Evolutionary conservation across 2,329 filamentous ascomycete species (phyloP), one percentile per base, ranked within the genome.

Genomic region (Aspergillus fischeri): DNA sequence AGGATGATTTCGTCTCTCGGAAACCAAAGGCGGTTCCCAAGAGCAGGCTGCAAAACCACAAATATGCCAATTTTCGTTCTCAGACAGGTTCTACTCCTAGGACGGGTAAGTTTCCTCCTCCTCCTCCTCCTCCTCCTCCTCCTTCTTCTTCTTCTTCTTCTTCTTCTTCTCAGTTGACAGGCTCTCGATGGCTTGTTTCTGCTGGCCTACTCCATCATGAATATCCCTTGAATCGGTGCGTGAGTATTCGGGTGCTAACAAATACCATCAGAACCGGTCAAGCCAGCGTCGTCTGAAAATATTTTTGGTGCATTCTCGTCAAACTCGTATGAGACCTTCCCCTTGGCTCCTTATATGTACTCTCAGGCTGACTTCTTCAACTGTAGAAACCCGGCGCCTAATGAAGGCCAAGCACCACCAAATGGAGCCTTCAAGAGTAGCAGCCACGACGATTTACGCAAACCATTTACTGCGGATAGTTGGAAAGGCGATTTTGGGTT

Each of bases 1-100:
- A 68, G 3, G 66, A 70, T 32, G 64, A 69, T 24, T 47, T 62
- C 25, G 58, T 58, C 29, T 50, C 58, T 4, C 60, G 54, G n/a
- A 74, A 76, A 57, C 75, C 72, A 14, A 79, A 77, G 60, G 76
- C 73, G 21, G 67, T 72, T 3, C 75, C 75, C 10, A 75, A 73
- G 57, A 75, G 71, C 62, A 69, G 74, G 60, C 62, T 74, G 9
- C 63, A 67, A 20, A 60, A 69, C 55, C 65, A 74, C 49, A 71
- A 65, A 21, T 68, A 65, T 49, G 50, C 63, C 35, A 65, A 70
- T 51, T 68, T 68, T 48, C 63, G 67, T 59, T 58, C 59, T 4
- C 54, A 61, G 49, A 63, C 63, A 49, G 60, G 64, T 14, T 60
- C 55, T 56, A 67, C 58, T 48, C 53, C 65, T 32, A 64, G 64